phyloP scores from a whole-genome alignment of 1,284 basidiomycete genomes.

The Fomitiporia mediterranea region DNA sequence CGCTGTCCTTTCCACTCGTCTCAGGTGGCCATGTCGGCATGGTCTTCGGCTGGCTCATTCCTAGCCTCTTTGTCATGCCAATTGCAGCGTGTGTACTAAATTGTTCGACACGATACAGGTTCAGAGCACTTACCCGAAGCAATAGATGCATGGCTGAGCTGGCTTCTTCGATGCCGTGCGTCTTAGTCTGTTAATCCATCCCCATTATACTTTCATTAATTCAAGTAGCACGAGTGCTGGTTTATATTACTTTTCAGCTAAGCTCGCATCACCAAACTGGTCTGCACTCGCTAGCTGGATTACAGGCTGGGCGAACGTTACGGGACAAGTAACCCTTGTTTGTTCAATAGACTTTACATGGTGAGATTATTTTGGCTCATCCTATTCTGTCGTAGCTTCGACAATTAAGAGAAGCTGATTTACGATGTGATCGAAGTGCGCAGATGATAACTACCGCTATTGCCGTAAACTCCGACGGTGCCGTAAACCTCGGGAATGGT shows the following conservation, averaged over 20 bases:
- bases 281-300: slow-evolving; percentile 67
- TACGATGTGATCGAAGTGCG: slow-evolving; percentile 35
- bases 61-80: slow-evolving; percentile 61
- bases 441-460: slow-evolving; percentile 75
- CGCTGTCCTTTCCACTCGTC: slow-evolving; percentile 55
- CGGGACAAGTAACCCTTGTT: slow-evolving; percentile 57
- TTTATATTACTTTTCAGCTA: slow-evolving; percentile 70
- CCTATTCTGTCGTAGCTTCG: not conserved
- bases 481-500: slow-evolving; percentile 46
- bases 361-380: slow-evolving; percentile 31
- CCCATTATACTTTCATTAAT: no score
- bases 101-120: no score
- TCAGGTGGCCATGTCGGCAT: slow-evolving; percentile 74
- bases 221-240: slow-evolving; percentile 57
- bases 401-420: not conserved
- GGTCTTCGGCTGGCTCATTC: slow-evolving; percentile 76
- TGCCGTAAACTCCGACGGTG: slow-evolving; percentile 53
- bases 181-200: no score
- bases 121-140: slow-evolving; percentile 19
- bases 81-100: slow-evolving; percentile 43
- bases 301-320: slow-evolving; percentile 63
- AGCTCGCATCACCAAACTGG: slow-evolving; percentile 55
- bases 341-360: slow-evolving; percentile 74
- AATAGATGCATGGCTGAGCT: slow-evolving; percentile 55
- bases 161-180: slow-evolving; percentile 71